phyloP scores from a whole-genome alignment of 208 protist species.

The Trypanosoma platydactyli region DNA sequence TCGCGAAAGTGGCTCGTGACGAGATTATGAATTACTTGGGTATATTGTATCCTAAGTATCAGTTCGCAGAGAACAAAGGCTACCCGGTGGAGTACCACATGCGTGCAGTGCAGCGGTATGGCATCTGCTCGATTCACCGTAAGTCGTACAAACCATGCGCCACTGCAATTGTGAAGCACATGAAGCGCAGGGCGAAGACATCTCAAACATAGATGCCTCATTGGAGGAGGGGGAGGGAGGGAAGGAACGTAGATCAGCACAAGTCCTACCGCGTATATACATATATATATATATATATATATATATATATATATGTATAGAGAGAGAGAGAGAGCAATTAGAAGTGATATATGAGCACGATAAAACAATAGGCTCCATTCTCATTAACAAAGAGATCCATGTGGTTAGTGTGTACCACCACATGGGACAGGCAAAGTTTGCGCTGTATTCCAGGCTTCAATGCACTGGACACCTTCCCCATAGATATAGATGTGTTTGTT shows the following conservation, averaged over 20 bases:
- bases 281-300: too few relatives aligned
- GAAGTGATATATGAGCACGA: too few relatives aligned
- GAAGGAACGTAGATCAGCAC: background rate
- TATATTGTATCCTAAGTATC: slow-evolving; percentile 75
- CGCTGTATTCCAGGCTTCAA: too few relatives aligned
- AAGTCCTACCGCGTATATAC: background rate
- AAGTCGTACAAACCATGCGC: slow-evolving; percentile 80
- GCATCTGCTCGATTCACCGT: slow-evolving; percentile 78
- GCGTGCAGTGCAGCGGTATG: slow-evolving; percentile 60
- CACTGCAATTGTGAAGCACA: slow-evolving; percentile 42
- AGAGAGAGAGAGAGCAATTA: too few relatives aligned
- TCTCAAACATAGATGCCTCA: background rate
- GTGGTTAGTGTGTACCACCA: too few relatives aligned
- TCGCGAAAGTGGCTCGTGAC: slow-evolving; percentile 88
- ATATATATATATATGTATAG: too few relatives aligned
- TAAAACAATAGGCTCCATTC: too few relatives aligned
- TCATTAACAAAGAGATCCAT: too few relatives aligned
- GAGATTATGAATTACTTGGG: slow-evolving; percentile 85
- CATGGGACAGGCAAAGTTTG: too few relatives aligned
- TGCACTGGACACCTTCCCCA: too few relatives aligned
- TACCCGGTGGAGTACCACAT: slow-evolving; percentile 91
- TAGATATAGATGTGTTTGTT: too few relatives aligned
- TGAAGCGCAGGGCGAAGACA: slow-evolving; percentile 28
- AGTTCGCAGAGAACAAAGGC: slow-evolving; percentile 81
- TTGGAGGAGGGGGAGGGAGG: background rate